phyloP scores from a whole-genome alignment of 2,329 filamentous ascomycete genomes.

The Dactylellina cionopaga region DNA sequence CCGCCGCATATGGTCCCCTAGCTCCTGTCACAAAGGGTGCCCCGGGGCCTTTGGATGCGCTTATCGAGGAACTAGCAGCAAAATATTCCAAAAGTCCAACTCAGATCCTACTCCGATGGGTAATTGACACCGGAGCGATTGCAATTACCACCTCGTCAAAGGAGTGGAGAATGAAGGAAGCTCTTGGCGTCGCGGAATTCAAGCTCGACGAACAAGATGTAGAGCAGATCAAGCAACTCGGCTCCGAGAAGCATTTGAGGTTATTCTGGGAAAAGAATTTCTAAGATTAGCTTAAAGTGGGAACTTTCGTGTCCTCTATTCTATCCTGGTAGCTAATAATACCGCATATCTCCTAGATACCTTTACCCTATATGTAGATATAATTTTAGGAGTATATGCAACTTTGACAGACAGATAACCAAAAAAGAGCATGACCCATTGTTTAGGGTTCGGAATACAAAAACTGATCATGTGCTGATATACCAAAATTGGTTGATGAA shows the following conservation, averaged over 20 bases:
- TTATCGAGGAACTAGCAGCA: slow-evolving; percentile 66
- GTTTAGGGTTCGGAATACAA: too few relatives aligned
- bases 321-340: too few relatives aligned
- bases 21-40: slow-evolving; percentile 61
- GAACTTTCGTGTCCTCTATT: too few relatives aligned
- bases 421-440: too few relatives aligned
- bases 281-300: too few relatives aligned
- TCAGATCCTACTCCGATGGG: slow-evolving; percentile 71
- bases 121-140: slow-evolving; percentile 70
- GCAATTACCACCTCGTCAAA: slow-evolving; percentile 71
- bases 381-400: too few relatives aligned
- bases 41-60: slow-evolving; percentile 67
- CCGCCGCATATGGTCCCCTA: slow-evolving; percentile 54
- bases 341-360: too few relatives aligned
- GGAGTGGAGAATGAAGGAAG: slow-evolving; percentile 69
- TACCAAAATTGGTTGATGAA: too few relatives aligned
- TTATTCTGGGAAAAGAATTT: slow-evolving; percentile 48
- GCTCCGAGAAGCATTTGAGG: slow-evolving; percentile 50
- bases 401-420: too few relatives aligned
- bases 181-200: slow-evolving; percentile 66
- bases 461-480: too few relatives aligned
- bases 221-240: slow-evolving; percentile 63
- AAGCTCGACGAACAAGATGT: slow-evolving; percentile 71
- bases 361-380: too few relatives aligned
- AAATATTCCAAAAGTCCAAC: slow-evolving; percentile 70